phyloP scores from a whole-genome alignment of 2,329 filamentous ascomycete genomes.

The Blastomyces silverae region DNA sequence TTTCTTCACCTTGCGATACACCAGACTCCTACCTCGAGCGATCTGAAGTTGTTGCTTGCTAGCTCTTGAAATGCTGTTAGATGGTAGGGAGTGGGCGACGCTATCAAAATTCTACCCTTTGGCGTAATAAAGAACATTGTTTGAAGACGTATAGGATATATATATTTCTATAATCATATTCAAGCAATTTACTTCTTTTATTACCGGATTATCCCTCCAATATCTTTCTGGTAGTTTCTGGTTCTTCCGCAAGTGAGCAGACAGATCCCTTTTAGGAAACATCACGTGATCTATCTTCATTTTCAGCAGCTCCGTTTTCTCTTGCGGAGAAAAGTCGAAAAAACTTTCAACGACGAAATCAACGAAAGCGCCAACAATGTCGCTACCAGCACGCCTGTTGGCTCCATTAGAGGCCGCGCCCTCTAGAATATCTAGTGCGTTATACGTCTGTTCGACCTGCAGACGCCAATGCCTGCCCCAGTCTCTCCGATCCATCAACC shows the following conservation, averaged over 20 bases:
- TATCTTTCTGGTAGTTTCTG: neutral
- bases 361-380: conserved; percentile 30
- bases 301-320: neutral
- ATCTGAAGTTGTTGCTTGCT: neutral
- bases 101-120: neutral
- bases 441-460: conserved; percentile 39
- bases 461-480: conserved; percentile 33
- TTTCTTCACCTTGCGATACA: neutral
- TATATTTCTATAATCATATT: neutral
- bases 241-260: too few species aligned
- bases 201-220: neutral
- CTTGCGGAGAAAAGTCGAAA: neutral
- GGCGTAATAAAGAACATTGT: neutral
- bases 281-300: too few species aligned
- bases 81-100: too few species aligned
- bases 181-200: neutral
- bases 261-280: too few species aligned
- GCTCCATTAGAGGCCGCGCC: conserved; percentile 32
- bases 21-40: neutral
- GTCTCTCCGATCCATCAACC: conserved; percentile 25
- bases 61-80: neutral
- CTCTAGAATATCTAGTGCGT: conserved; percentile 25
- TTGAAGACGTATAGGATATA: neutral
- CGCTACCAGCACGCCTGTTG: conserved; percentile 34
- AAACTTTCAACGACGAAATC: neutral